Percentiles rank a stretch among this genome's conserved stretches.
Evolutionary conservation across 495 filamentous ascomycete species (phyloP).

Genomic region (Podospora tetraspora): DNA sequence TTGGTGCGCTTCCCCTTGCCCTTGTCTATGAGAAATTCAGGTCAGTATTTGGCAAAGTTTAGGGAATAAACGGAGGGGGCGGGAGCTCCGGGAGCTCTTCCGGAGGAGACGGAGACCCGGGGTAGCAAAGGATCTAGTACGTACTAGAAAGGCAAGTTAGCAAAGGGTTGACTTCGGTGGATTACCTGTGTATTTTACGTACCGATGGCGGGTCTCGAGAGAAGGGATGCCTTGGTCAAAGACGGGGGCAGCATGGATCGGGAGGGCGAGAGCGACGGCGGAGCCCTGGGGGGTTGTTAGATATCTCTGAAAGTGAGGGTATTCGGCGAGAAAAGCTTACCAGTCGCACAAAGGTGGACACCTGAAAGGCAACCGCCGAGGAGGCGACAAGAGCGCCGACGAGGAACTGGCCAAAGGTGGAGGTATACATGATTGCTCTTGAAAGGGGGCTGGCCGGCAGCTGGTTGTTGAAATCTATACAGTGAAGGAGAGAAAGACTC

Average conservation of each 20-base stretch:
- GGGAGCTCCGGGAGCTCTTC: too few species aligned
- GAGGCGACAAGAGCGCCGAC: slow-evolving; percentile 29
- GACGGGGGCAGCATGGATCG: slow-evolving; percentile 10
- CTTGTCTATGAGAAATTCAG: too few species aligned
- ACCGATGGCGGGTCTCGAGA: slow-evolving; percentile 10
- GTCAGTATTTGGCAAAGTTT: too few species aligned
- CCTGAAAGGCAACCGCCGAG: slow-evolving; percentile 28
- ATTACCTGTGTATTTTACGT: too few species aligned
- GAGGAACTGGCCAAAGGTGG: slow-evolving; percentile 31
- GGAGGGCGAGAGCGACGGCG: slow-evolving; percentile 18
- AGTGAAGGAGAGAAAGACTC: slow-evolving; percentile 14
- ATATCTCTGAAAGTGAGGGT: not conserved
- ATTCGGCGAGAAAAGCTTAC: slow-evolving; percentile 9
- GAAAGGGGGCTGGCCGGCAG: slow-evolving; percentile 22
- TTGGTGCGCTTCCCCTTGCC: too few species aligned
- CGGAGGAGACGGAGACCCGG: too few species aligned
- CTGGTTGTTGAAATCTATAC: slow-evolving; percentile 11
- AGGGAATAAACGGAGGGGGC: too few species aligned
- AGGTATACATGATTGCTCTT: slow-evolving; percentile 30
- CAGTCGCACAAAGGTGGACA: slow-evolving; percentile 19
- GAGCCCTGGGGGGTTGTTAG: slow-evolving; percentile 13
- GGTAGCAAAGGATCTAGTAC: too few species aligned
- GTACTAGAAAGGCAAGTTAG: too few species aligned
- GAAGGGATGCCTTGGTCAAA: slow-evolving; percentile 6
- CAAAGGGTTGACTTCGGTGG: too few species aligned